Conservation (phyloP, 805 yeast species). For the Hemisphaericaspora nanyangensis region DNA sequence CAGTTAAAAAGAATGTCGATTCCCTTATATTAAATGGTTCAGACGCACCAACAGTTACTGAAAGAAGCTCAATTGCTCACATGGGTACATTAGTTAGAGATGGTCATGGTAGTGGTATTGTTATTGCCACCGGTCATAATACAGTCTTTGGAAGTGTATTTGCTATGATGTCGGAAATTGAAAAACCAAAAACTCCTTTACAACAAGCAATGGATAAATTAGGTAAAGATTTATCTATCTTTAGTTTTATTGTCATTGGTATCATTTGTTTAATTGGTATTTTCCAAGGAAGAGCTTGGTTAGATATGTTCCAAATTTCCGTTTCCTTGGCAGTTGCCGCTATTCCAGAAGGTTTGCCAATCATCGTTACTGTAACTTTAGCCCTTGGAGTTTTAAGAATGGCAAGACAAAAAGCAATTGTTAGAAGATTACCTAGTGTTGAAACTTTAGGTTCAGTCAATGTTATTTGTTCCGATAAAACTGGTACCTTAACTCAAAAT, state of each 20-base stretch:
- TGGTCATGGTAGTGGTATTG: slow-evolving; percentile 93
- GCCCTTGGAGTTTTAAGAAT: slow-evolving; percentile 95
- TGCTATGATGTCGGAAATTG: slow-evolving; percentile 91
- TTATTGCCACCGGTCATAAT: slow-evolving; percentile 80
- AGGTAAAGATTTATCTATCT: slow-evolving; percentile 83
- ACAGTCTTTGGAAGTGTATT: slow-evolving; percentile 95
- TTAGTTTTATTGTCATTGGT: slow-evolving; percentile 85
- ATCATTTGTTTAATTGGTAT: slow-evolving; percentile 88
- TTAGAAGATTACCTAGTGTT: slow-evolving; percentile 89
- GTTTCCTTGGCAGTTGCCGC: slow-evolving; percentile 99
- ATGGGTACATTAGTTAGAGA: slow-evolving; percentile 98
- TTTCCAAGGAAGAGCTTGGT: slow-evolving; percentile 89
- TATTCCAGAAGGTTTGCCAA: slow-evolving; percentile 97
- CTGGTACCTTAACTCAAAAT: slow-evolving; percentile 79
- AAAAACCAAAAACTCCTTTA: slow-evolving; percentile 96
- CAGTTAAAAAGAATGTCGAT: slow-evolving; percentile 60
- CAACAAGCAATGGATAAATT: slow-evolving; percentile 94
- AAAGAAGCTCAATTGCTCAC: slow-evolving; percentile 76
- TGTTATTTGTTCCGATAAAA: slow-evolving; percentile 89
- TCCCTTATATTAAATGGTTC: slow-evolving; percentile 5
- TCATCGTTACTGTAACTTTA: slow-evolving; percentile 94
- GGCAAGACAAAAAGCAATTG: slow-evolving; percentile 94
- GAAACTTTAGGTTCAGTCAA: slow-evolving; percentile 94
- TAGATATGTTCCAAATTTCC: slow-evolving; percentile 96
- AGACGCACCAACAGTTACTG: slow-evolving; percentile 42